Percentiles rank a stretch among this genome's conserved stretches.
phyloP scores from a whole-genome alignment of 2,329 filamentous ascomycete species.

The Phialophora tarda region DNA sequence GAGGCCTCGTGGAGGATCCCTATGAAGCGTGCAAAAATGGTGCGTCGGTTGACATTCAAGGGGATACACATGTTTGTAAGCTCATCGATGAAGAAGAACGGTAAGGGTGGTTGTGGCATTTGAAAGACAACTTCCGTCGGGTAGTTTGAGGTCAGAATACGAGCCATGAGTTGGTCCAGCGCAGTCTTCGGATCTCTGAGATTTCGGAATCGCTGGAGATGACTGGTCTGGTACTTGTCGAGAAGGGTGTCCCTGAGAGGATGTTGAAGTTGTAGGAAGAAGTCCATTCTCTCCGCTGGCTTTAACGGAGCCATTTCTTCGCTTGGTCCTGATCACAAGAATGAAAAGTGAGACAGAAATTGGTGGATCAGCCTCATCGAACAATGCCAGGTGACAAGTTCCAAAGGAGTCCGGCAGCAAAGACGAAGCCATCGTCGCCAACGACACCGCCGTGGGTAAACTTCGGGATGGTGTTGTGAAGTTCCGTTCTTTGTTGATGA shows the following conservation, averaged over 20 bases:
- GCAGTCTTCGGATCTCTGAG: background rate
- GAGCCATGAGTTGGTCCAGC: background rate
- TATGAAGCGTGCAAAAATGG: background rate
- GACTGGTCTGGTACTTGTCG: background rate
- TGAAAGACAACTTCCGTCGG: background rate
- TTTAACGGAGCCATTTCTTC: background rate
- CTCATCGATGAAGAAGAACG: constrained; percentile 13
- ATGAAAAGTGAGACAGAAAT: background rate
- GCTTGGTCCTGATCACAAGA: background rate
- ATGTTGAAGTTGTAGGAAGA: constrained; percentile 2
- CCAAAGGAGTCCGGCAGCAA: background rate
- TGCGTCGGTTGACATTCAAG: background rate
- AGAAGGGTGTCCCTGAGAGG: background rate
- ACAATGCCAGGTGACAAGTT: background rate
- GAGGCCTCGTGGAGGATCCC: background rate
- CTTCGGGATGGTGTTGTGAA: constrained; percentile 1
- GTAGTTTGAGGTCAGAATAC: background rate
- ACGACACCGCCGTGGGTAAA: background rate
- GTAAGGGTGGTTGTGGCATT: background rate
- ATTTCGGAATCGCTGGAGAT: background rate
- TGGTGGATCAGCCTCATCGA: background rate
- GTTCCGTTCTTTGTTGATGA: background rate
- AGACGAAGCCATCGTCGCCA: background rate
- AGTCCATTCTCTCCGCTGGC: background rate
- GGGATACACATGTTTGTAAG: background rate